Evolutionary conservation across 2,329 filamentous ascomycete species (phyloP), one percentile per base, ranked within the genome.

Genomic region (Cladobotryum protrusum): DNA sequence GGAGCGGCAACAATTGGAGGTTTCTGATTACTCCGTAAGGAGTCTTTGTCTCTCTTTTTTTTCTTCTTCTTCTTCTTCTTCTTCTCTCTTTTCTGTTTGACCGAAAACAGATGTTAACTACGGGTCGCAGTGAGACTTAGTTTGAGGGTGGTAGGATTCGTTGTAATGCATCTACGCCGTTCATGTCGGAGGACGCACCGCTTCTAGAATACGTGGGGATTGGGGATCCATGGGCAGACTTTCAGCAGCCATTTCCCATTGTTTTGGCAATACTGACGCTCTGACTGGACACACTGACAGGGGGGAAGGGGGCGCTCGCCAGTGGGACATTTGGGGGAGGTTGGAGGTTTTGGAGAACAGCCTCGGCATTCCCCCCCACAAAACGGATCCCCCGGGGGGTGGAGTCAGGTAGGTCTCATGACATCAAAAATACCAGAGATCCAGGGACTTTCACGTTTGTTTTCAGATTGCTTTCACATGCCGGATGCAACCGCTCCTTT

Each of bases 191-290:
- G 39, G 24, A 35, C 19, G 46, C 46, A 36, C 33, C 18, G 24
- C 15, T 47, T 47, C 45, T 42, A 34, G 37, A 47, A 45, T n/a
- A 35, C 34, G 13, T 45, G 33, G 47, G 47, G 15, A 12, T 20
- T 33, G 15, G 17, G n/a, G 43, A 5, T 45, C 15, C 15, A 13
- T 19, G 39, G 18, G 11, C 7, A 7, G 20, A 7, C 20, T 24
- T 24, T 24, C 20, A 24, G 20, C 4, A 24, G 20, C 24, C 24
- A 8, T 29, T n/a, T n/a, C n/a, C 24, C 24, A 18, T 18, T 19
- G 14, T 29, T n/a, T 52, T 52, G 49, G 32, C 49, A 52, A 52
- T 52, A 45, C 45, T 41, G 45, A 33, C 18, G 15, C 45, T 46
- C 47, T 44, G 47, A 53, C 43, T 53, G 47, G 51, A 8, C 24